phyloP scores from a whole-genome alignment of 2,329 filamentous ascomycete species.

The Rugonectria rugulosa region DNA sequence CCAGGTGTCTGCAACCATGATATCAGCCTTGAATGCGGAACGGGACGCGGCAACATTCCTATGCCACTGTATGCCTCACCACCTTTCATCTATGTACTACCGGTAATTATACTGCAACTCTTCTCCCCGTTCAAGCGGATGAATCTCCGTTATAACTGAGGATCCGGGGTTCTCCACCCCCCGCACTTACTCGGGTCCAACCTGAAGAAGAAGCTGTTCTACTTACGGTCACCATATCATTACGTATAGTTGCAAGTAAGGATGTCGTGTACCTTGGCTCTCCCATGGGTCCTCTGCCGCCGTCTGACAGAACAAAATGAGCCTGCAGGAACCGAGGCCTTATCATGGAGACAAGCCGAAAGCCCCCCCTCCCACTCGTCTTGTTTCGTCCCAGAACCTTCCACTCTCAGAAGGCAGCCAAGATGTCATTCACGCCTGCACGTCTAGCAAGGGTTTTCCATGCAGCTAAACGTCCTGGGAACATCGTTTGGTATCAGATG shows the following conservation, averaged over 20 bases:
- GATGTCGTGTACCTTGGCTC: constrained; percentile 7
- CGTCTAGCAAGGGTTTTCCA: constrained; percentile 9
- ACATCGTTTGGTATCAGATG: background rate
- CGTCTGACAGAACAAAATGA: background rate
- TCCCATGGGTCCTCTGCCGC: background rate
- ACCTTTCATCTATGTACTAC: no score
- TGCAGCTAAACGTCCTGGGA: constrained; percentile 19
- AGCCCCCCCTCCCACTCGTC: background rate
- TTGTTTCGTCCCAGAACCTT: constrained; percentile 3
- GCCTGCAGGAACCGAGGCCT: constrained; percentile 21
- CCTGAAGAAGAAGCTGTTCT: background rate
- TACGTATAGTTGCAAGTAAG: constrained; percentile 4
- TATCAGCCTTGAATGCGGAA: background rate
- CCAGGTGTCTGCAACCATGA: background rate
- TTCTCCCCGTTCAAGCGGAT: constrained; percentile 1
- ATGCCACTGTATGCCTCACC: no score
- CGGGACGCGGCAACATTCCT: no score
- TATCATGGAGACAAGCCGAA: background rate
- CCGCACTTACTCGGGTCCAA: constrained; percentile 11
- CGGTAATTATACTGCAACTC: background rate
- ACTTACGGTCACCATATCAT: constrained; percentile 6
- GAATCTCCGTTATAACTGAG: constrained; percentile 10
- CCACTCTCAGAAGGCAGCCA: constrained; percentile 8
- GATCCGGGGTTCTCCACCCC: constrained; percentile 19
- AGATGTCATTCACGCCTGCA: constrained; percentile 10